A percentile compares a stretch with the other conserved stretches of the same genome.
phyloP scores from a whole-genome alignment of 2,329 filamentous ascomycete species.

The Huntiella omanensis region DNA sequence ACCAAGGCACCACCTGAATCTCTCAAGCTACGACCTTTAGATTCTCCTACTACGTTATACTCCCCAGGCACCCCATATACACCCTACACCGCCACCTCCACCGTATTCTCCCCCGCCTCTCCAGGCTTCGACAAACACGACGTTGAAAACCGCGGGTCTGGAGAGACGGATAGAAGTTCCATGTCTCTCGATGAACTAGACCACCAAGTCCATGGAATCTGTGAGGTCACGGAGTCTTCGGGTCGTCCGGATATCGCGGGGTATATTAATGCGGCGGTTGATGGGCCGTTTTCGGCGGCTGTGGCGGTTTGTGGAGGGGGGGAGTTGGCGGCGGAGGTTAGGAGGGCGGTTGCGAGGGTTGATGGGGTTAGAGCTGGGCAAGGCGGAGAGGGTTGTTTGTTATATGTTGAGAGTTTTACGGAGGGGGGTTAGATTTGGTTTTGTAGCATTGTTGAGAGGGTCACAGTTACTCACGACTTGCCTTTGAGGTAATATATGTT shows the following conservation, averaged over 20 bases:
- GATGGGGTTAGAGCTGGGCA: slow-evolving; percentile 2
- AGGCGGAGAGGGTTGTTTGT: slow-evolving; percentile 6
- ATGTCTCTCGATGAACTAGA: slow-evolving; percentile 6
- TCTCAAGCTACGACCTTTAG: slow-evolving; percentile 7
- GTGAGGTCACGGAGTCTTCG: slow-evolving; percentile 6
- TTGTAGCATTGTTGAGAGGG: neutral
- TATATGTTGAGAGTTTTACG: slow-evolving; percentile 9
- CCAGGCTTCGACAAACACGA: slow-evolving; percentile 5
- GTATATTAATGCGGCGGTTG: slow-evolving; percentile 26
- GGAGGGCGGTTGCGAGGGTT: slow-evolving; percentile 32
- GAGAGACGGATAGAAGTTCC: slow-evolving; percentile 8
- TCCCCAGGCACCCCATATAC: slow-evolving; percentile 2
- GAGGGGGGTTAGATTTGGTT: slow-evolving; percentile 4
- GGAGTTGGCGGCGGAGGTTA: slow-evolving; percentile 31
- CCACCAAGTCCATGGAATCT: neutral
- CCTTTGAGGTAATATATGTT: no score
- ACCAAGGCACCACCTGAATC: slow-evolving; percentile 5
- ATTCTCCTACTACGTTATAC: neutral
- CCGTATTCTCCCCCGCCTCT: slow-evolving; percentile 8
- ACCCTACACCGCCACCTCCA: slow-evolving; percentile 9
- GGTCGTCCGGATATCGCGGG: slow-evolving; percentile 14
- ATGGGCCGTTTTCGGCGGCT: slow-evolving; percentile 31
- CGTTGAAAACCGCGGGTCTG: slow-evolving; percentile 4
- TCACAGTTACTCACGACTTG: neutral
- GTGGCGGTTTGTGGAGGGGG: slow-evolving; percentile 39